Conservation (phyloP, 1,284 basidiomycete species). For the Ustilago sp. region DNA sequence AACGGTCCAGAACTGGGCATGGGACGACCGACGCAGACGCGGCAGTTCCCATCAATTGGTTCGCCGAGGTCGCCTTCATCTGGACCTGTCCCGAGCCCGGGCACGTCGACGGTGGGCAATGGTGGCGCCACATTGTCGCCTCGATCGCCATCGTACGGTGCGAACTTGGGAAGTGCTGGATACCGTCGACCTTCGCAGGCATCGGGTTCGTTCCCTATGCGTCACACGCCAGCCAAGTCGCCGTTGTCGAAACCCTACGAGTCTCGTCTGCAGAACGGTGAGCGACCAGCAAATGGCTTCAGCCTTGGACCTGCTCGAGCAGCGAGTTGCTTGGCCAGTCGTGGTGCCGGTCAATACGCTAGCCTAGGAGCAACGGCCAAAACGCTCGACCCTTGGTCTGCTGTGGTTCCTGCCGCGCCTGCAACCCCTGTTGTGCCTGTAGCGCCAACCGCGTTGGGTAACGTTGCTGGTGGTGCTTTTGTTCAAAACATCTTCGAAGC, state of each 20-base stretch:
- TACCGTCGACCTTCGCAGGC: conserved; percentile 45
- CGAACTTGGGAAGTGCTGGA: conserved; percentile 28
- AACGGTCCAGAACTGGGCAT: conserved; percentile 21
- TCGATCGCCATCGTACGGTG: conserved; percentile 45
- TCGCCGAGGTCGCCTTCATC: conserved; percentile 40
- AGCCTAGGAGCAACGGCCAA: conserved; percentile 32
- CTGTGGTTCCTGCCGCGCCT: conserved; percentile 8
- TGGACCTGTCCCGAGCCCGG: conserved; percentile 8
- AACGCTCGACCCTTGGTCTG: conserved; percentile 33
- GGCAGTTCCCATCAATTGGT: conserved; percentile 19
- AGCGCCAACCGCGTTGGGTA: conserved; percentile 12
- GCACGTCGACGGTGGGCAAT: conserved; percentile 3
- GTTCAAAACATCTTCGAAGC: conserved; percentile 12
- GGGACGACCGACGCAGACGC: conserved; percentile 29
- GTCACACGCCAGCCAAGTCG: conserved; percentile 50
- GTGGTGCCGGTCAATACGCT: conserved; percentile 16
- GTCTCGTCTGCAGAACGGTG: conserved; percentile 21
- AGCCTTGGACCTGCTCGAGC: conserved; percentile 45
- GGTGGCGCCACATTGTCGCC: conserved; percentile 17
- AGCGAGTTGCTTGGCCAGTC: conserved; percentile 28
- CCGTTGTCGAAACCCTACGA: conserved; percentile 47
- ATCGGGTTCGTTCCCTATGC: conserved; percentile 52
- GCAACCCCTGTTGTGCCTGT: conserved; percentile 3
- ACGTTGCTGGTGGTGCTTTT: conserved; percentile 27
- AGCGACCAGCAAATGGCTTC: conserved; percentile 34